phyloP scores from a whole-genome alignment of 2,329 filamentous ascomycete species.

The Pezizomycotina sp. region DNA sequence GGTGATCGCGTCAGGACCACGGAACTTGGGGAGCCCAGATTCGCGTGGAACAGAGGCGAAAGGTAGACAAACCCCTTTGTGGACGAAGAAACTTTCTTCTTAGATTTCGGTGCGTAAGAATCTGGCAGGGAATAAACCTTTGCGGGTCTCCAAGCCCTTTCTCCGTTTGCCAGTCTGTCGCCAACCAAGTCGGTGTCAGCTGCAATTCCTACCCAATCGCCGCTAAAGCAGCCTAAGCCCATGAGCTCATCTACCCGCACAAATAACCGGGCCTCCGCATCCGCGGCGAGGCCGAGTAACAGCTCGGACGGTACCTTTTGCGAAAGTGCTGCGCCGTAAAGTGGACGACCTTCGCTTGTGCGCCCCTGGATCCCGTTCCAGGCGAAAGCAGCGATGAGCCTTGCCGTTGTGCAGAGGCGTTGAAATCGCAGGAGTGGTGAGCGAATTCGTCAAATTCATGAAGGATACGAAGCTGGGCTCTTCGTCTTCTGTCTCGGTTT shows the following conservation, averaged over 20 bases:
- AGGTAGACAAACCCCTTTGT: conserved; percentile 43
- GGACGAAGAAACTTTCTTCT: conserved; percentile 14
- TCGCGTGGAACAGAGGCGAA: conserved; percentile 73
- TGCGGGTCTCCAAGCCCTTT: conserved; percentile 54
- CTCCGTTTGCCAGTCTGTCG: conserved; percentile 15
- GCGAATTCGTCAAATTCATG: conserved; percentile 15
- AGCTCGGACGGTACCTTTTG: conserved; percentile 55
- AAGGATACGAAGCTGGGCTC: conserved; percentile 17
- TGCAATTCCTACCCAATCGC: conserved; percentile 61
- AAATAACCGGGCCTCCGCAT: conserved; percentile 74
- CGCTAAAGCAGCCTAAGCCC: conserved; percentile 89
- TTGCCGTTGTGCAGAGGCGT: conserved; percentile 15
- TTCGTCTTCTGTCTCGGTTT: conserved; percentile 28
- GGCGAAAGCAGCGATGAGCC: too few species aligned
- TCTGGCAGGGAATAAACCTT: conserved; percentile 82
- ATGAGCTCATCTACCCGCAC: conserved; percentile 75
- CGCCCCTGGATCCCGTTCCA: conserved; percentile 42
- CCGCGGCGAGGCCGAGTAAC: conserved; percentile 56
- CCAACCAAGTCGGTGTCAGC: conserved; percentile 28
- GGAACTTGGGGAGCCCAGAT: conserved; percentile 41
- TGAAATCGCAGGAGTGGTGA: conserved; percentile 12
- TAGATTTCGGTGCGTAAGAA: conserved; percentile 40
- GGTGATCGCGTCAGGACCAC: conserved; percentile 17
- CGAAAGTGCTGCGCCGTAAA: conserved; percentile 22
- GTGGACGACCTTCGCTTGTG: conserved; percentile 33